These are phyloP conservation scores for Adansonia digitata DNA, from an alignment of 345 rosid species.

Conservation along the genomic window DNA sequence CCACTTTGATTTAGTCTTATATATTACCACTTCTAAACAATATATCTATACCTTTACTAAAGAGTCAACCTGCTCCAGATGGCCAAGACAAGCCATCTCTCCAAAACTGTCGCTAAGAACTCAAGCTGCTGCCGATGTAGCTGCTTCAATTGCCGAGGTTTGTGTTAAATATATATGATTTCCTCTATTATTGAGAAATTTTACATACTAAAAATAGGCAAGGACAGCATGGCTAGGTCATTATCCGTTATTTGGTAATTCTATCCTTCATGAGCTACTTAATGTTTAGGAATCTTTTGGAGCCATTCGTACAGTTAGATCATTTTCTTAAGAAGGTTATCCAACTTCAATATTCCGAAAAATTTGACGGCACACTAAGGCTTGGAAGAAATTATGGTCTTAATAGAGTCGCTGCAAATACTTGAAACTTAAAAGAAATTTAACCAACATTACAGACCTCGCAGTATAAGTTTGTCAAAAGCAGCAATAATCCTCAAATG, in stretches of 20 bases:
- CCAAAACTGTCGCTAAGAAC: conserved; percentile 82
- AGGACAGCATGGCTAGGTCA: background rate
- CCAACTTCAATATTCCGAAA: conserved; percentile 65
- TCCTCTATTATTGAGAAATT: background rate
- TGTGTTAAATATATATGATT: background rate
- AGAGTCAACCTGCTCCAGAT: too few species aligned
- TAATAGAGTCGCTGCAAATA: background rate
- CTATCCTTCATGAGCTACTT: background rate
- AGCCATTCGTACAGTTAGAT: conserved; percentile 87
- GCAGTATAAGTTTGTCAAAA: too few species aligned
- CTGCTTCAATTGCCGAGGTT: conserved; percentile 97
- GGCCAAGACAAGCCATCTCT: too few species aligned
- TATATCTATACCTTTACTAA: too few species aligned
- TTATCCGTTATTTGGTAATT: background rate
- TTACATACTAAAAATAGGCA: background rate
- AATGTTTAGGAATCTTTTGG: conserved; percentile 83
- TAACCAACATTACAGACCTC: too few species aligned
- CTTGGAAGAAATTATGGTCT: conserved; percentile 60
- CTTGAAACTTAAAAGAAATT: too few species aligned
- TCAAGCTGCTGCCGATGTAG: conserved; percentile 93
- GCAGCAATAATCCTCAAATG: background rate
- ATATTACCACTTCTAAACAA: too few species aligned
- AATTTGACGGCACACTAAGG: conserved; percentile 77
- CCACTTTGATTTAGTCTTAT: too few species aligned
- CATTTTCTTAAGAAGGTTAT: conserved; percentile 76